phyloP scores from a whole-genome alignment of 2,329 filamentous ascomycete species.

The Pseudohalonectria lignicola region DNA sequence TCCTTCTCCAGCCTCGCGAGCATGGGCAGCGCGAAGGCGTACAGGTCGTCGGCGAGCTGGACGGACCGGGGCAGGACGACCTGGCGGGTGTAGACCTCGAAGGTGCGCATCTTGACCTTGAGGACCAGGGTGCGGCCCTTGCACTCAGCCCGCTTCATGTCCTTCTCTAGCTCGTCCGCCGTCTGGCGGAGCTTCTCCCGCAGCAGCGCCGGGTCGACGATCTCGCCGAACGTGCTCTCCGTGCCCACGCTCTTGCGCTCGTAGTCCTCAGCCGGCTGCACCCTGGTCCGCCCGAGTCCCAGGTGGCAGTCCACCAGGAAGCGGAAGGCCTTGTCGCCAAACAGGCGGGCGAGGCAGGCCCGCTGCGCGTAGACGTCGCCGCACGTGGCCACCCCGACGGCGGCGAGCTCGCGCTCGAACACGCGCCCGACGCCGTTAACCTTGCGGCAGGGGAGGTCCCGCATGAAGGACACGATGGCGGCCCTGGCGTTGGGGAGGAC shows the following conservation, averaged over 20 bases:
- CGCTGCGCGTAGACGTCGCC: conserved; percentile 76
- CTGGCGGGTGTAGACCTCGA: conserved; percentile 82
- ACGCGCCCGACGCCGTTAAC: conserved; percentile 94
- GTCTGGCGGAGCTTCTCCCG: conserved; percentile 69
- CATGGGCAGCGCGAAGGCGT: conserved; percentile 71
- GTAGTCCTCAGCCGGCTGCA: conserved; percentile 80
- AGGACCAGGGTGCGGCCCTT: conserved; percentile 86
- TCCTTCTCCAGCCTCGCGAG: conserved; percentile 76
- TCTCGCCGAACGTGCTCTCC: conserved; percentile 80
- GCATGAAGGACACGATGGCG: conserved; percentile 79
- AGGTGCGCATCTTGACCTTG: conserved; percentile 91
- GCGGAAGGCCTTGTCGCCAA: conserved; percentile 82
- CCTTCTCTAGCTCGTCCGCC: conserved; percentile 78
- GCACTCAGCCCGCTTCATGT: conserved; percentile 67
- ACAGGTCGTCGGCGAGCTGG: conserved; percentile 67
- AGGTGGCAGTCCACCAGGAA: conserved; percentile 80
- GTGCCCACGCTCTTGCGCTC: conserved; percentile 91
- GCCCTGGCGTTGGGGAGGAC: conserved; percentile 59
- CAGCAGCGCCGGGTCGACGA: conserved; percentile 56
- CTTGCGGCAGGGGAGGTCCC: conserved; percentile 71
- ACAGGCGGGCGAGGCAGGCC: conserved; percentile 62
- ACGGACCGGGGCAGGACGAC: conserved; percentile 63
- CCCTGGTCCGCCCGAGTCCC: conserved; percentile 72
- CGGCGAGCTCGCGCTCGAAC: conserved; percentile 79
- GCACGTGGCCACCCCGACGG: conserved; percentile 79